phyloP scores from a whole-genome alignment of 805 yeast species.

The Yamadazyma takamatsuzukensis region DNA sequence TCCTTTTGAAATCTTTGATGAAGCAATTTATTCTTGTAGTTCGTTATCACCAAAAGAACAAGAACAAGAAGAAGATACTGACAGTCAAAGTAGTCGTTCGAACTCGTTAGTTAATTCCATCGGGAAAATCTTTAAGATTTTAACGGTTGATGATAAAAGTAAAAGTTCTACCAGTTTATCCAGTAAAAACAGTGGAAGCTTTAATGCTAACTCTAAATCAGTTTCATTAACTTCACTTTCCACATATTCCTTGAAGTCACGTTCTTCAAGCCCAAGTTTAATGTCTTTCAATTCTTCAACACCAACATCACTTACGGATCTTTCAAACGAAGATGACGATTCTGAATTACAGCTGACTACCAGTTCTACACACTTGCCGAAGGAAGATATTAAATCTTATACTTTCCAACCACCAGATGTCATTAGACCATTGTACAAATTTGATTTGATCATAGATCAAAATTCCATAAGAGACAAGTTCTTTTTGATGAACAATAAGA shows the following conservation, averaged over 20 bases:
- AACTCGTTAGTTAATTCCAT: conserved; percentile 29
- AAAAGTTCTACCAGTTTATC: neutral
- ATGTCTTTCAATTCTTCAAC: conserved; percentile 35
- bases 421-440: conserved; percentile 42
- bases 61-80: conserved; percentile 5
- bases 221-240: conserved; percentile 36
- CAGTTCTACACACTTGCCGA: neutral
- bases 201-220: conserved; percentile 21
- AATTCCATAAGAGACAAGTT: conserved; percentile 34
- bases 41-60: conserved; percentile 15
- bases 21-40: conserved; percentile 49
- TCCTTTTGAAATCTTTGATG: conserved; percentile 64
- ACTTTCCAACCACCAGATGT: conserved; percentile 37
- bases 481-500: conserved; percentile 16
- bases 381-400: neutral
- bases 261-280: conserved; percentile 37
- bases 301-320: conserved; percentile 33
- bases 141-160: conserved; percentile 28
- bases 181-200: too few species aligned
- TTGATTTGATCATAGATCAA: conserved; percentile 43
- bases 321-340: conserved; percentile 30
- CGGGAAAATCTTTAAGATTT: conserved; percentile 33
- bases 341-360: conserved; percentile 14
- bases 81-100: conserved; percentile 8
- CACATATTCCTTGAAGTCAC: conserved; percentile 24